Evolutionary conservation across 805 yeast species (phyloP), one percentile per base, ranked within the genome.

Genomic region (Saturnispora besseyi): DNA sequence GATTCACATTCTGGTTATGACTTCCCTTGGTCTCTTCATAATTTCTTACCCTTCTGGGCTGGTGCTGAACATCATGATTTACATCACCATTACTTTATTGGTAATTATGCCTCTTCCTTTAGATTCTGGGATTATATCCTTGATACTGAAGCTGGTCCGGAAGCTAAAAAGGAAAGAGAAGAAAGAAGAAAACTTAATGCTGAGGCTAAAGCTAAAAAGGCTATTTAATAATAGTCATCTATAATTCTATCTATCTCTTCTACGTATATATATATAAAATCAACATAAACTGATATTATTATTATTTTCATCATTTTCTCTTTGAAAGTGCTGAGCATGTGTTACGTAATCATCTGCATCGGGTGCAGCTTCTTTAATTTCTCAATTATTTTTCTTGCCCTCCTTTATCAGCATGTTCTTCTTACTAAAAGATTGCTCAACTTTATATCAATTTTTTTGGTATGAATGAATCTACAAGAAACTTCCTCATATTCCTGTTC

Each of bases 31-130:
- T 77, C 81, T 1, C 68, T 78, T 58, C 76, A 77, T 60, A 62
- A 76, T 50, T 68, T 76, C 59, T 46, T 78, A n/a, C 83, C 83
- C 41, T 71, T 78, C 63, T 78, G 83, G 83, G 82, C 83, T 9
- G 83, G 82, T 31, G 82, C 82, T 36, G 81, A 75, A 50, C 83
- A 78, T 57, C 83, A 78, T 58, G 83, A 78, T 57, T 71, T 73
- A 52, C 83, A 78, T 55, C 83, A 78, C 55, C 83, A 77, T 57
- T 75, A 73, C 60, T 78, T 78, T 55, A 76, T 78, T 52, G 83
- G 83, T 18, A 74, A 74, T 57, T 78, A 78, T 56, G 78, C 82
- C 26, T 73, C 79, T 38, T 70, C 77, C 28, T 78, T 78, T 65
- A 73, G 81, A 60, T 76, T 79, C 77, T 76, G 79, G 76, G 83